Evolutionary conservation across 78 protist species (phyloP), one percentile per base, ranked within the genome.

Genomic region (Guillardia theta): DNA sequence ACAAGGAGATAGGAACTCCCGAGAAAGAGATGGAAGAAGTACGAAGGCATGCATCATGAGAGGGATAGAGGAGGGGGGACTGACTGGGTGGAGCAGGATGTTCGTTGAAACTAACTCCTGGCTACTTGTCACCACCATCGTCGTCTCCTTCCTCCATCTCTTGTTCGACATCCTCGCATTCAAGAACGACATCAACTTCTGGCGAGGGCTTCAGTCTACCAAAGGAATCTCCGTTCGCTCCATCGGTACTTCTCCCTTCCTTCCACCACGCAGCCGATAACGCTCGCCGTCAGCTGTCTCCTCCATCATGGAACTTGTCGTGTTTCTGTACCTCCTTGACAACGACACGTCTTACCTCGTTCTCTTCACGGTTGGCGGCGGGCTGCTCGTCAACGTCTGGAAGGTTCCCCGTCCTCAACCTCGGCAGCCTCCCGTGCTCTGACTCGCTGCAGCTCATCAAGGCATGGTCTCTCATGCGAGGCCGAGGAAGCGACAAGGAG

Each of bases 91-190:
- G 39, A 8, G 39, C 41, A 70, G 97, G 37, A 98, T 98, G 97
- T 39, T 98, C 4, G 21, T 94, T 6, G 98, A 98, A 2, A 97
- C 97, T 15, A 96, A 96, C 47, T 99, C 99, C 46, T 92, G n/a
- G 30, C 46, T 97, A 12, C 92, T 98, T 4, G 98, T 58, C 39
- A 33, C 97, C 41, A 98, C 99, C 18, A 48, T 96, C 36, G 53
- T 94, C 30, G 99, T 98, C 5, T 93, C 98, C 4, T 4, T 96
- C 4, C 93, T 98, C 33, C 99, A 98, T 94, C 80, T 95, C 27
- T 39, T 98, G 24, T 97, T 98, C 50, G 99, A 98, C 92, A 93
- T 97, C 50, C 96, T 98, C 37, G 99, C 99, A 18, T 98, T 98
- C 94, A 98, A 98, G 92, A 98, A 97, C 94, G 98, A 78, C 90